Percentiles rank a stretch among this genome's conserved stretches.
These are phyloP conservation scores for Kwoniella sp. DNA, from an alignment of 768 basidiomycete species.

Conservation along the genomic window DNA sequence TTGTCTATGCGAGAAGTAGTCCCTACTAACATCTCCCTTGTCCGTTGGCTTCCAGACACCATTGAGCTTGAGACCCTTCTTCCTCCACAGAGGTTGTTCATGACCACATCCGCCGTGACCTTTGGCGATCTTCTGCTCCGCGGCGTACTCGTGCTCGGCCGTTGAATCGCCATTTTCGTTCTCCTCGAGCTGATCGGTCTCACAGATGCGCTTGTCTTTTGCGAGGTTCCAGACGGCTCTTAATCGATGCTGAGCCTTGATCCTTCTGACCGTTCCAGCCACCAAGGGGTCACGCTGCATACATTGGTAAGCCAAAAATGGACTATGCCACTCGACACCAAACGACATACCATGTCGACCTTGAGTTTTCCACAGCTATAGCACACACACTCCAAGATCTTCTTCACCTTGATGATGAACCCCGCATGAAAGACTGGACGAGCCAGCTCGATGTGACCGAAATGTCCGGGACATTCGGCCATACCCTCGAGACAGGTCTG, in stretches of 20 bases:
- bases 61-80: slow-evolving; percentile 92
- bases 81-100: slow-evolving; percentile 78
- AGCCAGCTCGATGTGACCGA: slow-evolving; percentile 96
- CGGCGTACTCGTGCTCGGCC: slow-evolving; percentile 49
- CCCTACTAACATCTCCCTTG: slow-evolving; percentile 62
- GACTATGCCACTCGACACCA: background rate
- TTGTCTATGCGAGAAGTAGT: too few relatives aligned
- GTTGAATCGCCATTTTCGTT: slow-evolving; percentile 57
- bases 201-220: slow-evolving; percentile 68
- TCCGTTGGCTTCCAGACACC: slow-evolving; percentile 86
- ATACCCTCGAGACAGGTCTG: slow-evolving; percentile 99
- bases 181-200: slow-evolving; percentile 80
- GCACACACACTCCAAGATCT: slow-evolving; percentile 98
- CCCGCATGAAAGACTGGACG: slow-evolving; percentile 94
- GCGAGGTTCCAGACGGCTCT: slow-evolving; percentile 48
- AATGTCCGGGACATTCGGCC: slow-evolving; percentile 98
- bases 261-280: slow-evolving; percentile 31
- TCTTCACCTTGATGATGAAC: slow-evolving; percentile 98
- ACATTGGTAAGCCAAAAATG: too few relatives aligned
- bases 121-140: slow-evolving; percentile 64
- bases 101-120: slow-evolving; percentile 98
- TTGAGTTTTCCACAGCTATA: slow-evolving; percentile 97
- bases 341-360: slow-evolving; percentile 81
- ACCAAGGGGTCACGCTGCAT: slow-evolving; percentile 41
- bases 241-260: slow-evolving; percentile 49